These are phyloP conservation scores for Oxytropis ochrocephala DNA, from an alignment of 306 rosid species.

Conservation along the genomic window DNA sequence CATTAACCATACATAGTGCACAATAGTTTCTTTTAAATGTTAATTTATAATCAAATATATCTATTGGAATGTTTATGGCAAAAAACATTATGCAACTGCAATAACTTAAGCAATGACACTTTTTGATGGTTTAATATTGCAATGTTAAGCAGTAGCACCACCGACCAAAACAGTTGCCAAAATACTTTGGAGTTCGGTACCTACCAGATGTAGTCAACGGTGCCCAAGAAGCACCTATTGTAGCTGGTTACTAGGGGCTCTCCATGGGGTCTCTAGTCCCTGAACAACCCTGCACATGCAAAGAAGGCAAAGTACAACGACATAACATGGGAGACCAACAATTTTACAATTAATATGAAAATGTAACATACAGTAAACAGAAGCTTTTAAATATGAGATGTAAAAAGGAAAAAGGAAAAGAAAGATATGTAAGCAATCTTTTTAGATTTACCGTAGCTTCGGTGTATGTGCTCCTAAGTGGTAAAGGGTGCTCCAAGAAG, in stretches of 20 bases:
- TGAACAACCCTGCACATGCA: conserved; percentile 46
- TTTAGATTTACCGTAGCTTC: conserved; percentile 62
- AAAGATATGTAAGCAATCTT: neutral
- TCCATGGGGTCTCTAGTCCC: conserved; percentile 75
- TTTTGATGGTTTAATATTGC: neutral
- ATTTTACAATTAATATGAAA: neutral
- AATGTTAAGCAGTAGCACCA: neutral
- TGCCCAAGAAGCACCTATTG: conserved; percentile 64
- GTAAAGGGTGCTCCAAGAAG: conserved; percentile 61
- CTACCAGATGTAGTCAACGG: conserved; percentile 95
- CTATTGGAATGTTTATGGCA: neutral
- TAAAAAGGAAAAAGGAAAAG: neutral
- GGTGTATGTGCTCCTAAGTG: conserved; percentile 66
- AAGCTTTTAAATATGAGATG: neutral
- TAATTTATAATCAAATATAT: conserved; percentile 1
- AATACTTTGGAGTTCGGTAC: conserved; percentile 16
- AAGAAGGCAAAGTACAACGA: neutral
- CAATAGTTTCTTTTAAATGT: neutral
- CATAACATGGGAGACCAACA: conserved; percentile 12
- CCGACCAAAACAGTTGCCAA: conserved; percentile 4
- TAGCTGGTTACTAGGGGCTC: conserved; percentile 90
- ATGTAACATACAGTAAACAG: conserved; percentile 4
- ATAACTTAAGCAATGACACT: conserved; percentile 3
- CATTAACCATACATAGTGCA: neutral
- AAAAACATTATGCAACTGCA: neutral